phyloP scores from a whole-genome alignment of 2,329 filamentous ascomycete species.

The Phialocephala sp. region DNA sequence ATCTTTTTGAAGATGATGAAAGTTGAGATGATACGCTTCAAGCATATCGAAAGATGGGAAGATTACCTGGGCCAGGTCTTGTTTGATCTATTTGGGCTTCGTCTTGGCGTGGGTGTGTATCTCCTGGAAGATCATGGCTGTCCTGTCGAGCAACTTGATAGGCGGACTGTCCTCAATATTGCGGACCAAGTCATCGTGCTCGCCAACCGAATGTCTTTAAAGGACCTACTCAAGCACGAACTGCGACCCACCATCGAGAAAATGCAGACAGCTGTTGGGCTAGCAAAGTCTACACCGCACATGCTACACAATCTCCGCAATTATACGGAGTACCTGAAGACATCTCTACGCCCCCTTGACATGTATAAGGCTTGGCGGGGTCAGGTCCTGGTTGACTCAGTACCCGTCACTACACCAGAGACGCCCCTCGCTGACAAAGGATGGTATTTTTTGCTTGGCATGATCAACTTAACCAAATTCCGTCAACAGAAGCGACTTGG shows the following conservation, averaged over 20 bases:
- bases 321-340: constrained; percentile 80
- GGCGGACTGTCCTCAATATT: constrained; percentile 78
- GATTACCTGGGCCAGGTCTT: constrained; percentile 85
- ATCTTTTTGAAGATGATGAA: constrained; percentile 90
- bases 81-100: constrained; percentile 82
- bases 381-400: constrained; percentile 73
- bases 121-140: constrained; percentile 82
- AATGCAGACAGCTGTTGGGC: constrained; percentile 85
- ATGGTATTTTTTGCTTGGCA: constrained; percentile 91
- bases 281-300: constrained; percentile 76
- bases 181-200: constrained; percentile 84
- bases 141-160: constrained; percentile 76
- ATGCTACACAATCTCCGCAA: constrained; percentile 88
- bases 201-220: constrained; percentile 83
- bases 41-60: constrained; percentile 81
- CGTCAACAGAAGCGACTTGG: constrained; percentile 44
- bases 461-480: constrained; percentile 88
- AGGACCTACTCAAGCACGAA: constrained; percentile 89
- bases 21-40: constrained; percentile 78
- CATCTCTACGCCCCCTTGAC: constrained; percentile 79
- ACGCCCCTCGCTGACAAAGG: constrained; percentile 77
- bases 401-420: constrained; percentile 71
- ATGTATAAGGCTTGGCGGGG: constrained; percentile 84
- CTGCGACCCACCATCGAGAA: constrained; percentile 90
- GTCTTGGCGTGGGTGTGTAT: constrained; percentile 70